Percentiles rank a stretch among this genome's conserved stretches.
phyloP scores from a whole-genome alignment of 495 filamentous ascomycete species.

The Alectoria sarmentosa region DNA sequence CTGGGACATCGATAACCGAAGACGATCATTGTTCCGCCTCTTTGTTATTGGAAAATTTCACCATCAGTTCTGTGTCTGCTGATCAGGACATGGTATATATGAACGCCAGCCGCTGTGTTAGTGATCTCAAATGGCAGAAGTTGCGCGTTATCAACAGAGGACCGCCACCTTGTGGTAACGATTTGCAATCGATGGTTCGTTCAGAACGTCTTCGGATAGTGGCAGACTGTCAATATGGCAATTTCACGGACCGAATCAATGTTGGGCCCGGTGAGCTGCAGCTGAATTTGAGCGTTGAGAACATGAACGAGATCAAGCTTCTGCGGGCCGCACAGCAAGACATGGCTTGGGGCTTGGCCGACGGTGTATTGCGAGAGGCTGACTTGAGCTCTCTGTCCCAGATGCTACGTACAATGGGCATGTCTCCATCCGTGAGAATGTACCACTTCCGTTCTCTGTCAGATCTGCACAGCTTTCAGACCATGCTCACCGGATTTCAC shows the following conservation, averaged over 20 bases:
- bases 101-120: not conserved
- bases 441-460: slow-evolving; percentile 45
- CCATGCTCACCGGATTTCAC: slow-evolving; percentile 65
- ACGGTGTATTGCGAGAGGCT: slow-evolving; percentile 53
- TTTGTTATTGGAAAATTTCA: slow-evolving; percentile 7
- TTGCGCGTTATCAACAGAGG: slow-evolving; percentile 37
- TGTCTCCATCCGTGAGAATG: slow-evolving; percentile 41
- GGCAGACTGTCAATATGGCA: slow-evolving; percentile 57
- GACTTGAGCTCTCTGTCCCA: slow-evolving; percentile 46
- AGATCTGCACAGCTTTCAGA: slow-evolving; percentile 71
- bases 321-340: slow-evolving; percentile 59
- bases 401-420: slow-evolving; percentile 41
- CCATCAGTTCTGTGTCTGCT: not conserved
- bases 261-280: slow-evolving; percentile 68
- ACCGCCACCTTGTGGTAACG: slow-evolving; percentile 34
- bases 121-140: slow-evolving; percentile 12
- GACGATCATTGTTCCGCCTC: slow-evolving; percentile 6
- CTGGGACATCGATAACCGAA: slow-evolving; percentile 14
- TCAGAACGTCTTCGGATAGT: slow-evolving; percentile 65
- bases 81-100: not conserved
- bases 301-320: slow-evolving; percentile 53
- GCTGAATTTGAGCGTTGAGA: slow-evolving; percentile 51
- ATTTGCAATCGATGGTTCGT: slow-evolving; percentile 50
- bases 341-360: slow-evolving; percentile 59
- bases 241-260: slow-evolving; percentile 67